These are phyloP conservation scores for Colletotrichum nymphaeae DNA, from an alignment of 2,329 filamentous ascomycete species.

Conservation along the genomic window DNA sequence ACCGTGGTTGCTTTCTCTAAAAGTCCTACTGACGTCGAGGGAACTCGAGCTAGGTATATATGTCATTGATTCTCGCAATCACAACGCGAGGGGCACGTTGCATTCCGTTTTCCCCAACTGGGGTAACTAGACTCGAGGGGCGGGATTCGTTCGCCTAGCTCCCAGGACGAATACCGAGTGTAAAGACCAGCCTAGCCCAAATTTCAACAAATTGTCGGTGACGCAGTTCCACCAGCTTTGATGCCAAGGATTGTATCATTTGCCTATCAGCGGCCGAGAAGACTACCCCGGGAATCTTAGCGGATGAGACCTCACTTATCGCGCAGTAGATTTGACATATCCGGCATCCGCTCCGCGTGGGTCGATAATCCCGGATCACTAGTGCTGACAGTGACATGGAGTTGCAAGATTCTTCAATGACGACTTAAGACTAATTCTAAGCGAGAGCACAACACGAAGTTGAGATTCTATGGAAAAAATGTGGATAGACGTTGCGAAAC, in stretches of 20 bases:
- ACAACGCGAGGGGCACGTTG: background rate
- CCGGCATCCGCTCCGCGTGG: slow-evolving; percentile 5
- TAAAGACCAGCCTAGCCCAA: background rate
- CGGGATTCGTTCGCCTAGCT: background rate
- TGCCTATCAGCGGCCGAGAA: background rate
- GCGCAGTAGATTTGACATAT: background rate
- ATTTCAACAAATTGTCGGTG: background rate
- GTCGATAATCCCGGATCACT: slow-evolving; percentile 5
- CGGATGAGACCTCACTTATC: background rate
- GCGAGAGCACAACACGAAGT: too few species aligned
- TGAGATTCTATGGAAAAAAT: background rate
- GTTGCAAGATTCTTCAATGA: background rate
- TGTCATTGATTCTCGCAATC: background rate
- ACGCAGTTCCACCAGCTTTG: background rate
- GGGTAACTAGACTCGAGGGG: slow-evolving; percentile 16
- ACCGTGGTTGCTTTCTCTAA: too few species aligned
- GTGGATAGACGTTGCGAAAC: background rate
- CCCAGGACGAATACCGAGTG: background rate
- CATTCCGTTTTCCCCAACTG: background rate
- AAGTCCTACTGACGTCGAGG: background rate
- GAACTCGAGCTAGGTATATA: background rate
- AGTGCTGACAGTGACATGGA: slow-evolving; percentile 1
- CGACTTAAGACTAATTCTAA: background rate
- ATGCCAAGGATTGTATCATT: slow-evolving; percentile 2
- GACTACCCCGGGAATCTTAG: background rate